Evolutionary conservation across 192 early-diverging fungal species (phyloP).

Genomic region (Coemansia pectinata): DNA sequence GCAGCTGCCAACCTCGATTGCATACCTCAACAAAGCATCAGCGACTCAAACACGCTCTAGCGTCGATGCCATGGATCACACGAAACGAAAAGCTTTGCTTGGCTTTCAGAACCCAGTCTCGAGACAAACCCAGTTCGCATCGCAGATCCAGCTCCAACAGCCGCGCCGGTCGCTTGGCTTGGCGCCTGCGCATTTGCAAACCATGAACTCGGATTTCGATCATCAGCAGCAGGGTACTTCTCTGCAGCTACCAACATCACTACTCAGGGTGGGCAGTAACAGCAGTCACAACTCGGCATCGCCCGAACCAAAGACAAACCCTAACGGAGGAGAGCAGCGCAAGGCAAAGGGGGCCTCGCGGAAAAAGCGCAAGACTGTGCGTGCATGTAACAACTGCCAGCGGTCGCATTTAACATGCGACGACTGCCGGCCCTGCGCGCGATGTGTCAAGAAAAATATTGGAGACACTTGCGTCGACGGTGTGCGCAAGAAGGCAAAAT

Average conservation of each 20-base stretch:
- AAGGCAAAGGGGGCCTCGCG: conserved; percentile 3
- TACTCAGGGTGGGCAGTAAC: not conserved
- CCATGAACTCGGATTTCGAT: conserved; percentile 7
- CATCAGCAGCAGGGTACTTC: conserved; percentile 1
- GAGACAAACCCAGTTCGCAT: not conserved
- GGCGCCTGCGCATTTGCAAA: not conserved
- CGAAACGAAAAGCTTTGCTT: not conserved
- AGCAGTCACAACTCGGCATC: not conserved
- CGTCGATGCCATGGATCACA: conserved; percentile 20
- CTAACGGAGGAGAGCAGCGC: not conserved
- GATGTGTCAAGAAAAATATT: conserved; percentile 83
- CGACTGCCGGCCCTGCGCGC: conserved; percentile 76
- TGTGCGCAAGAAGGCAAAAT: conserved; percentile 88
- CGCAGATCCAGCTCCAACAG: not conserved
- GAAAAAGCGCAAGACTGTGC: conserved; percentile 55
- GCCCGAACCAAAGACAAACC: not conserved
- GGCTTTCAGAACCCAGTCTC: not conserved
- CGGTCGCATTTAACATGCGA: conserved; percentile 65
- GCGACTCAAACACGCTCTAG: not conserved
- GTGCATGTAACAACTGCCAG: conserved; percentile 68
- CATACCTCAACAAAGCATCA: conserved; percentile 27
- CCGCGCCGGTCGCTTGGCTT: not conserved
- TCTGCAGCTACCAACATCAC: not conserved
- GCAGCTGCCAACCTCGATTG: conserved; percentile 27
- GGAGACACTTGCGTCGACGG: conserved; percentile 79